Base-by-base conservation (phyloP, 331 rosid genomes). In the Malus hybrid region DNA sequence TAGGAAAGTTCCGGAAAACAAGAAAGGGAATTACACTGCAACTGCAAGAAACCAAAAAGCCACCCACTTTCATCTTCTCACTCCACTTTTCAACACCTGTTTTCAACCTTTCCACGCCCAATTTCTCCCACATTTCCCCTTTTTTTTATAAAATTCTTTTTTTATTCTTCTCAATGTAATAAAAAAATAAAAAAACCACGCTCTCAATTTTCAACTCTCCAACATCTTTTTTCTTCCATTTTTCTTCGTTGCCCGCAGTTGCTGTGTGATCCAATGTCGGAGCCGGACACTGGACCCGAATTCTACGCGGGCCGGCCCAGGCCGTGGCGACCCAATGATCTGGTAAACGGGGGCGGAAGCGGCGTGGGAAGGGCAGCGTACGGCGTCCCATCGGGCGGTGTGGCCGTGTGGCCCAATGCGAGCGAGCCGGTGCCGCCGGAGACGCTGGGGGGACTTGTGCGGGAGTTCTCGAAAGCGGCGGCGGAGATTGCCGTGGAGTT, bases 401-500 rank as follows among this genome's bases (percentile, higher is more conserved):
- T 50, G 57, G 20, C 57, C 1, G 7, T 16, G 80, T 48, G 52
- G 31, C 39, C 63, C 70, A 70, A 44, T 79, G 68, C 68, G 7
- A 68, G 74, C 7, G 75, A 83, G 73, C 71, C 80, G 76, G 88
- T 69, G 72, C 52, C 68, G 55, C 71, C 80, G 78, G 86, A 72
- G 72, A 55, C 71, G 55, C 67, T 79, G 29, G 83, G 80, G 82
- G 92, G 83, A 18, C 83, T 86, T 32, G 78, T 79, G 33, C 72
- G 74, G 79, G 99, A 92, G 89, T 94, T 94, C 71, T 67, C 87
- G 61, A 86, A 78, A 62, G 99, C 97, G 62, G 90, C 80, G 76
- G 86, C 83, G 73, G 97, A 94, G 85, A 89, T 94, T 83, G 76
- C 92, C 4, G 88, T 92, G 83, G 96, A 79, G 85, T 89, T 90